A percentile compares a stretch with the other conserved stretches of the same genome.
Evolutionary conservation across 129 eudicot species (phyloP).

Genomic region (Flaveria bidentis): DNA sequence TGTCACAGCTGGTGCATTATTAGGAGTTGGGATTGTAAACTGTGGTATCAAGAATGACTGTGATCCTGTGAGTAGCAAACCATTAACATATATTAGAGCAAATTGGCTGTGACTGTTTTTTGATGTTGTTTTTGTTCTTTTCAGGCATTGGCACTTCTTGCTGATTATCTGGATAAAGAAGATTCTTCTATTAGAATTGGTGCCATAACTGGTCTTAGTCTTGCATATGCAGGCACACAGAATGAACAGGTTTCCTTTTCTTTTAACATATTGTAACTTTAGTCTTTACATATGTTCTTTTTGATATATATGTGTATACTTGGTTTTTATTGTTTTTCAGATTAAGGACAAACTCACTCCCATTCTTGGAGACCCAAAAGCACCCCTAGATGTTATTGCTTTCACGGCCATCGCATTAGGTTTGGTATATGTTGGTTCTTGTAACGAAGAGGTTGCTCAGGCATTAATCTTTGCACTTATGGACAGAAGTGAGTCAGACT

Average conservation of each 20-base stretch:
- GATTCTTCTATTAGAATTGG: conserved; percentile 86
- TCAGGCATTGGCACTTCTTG: conserved; percentile 94
- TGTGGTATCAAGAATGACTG: conserved; percentile 88
- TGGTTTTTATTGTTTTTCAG: conserved; percentile 40
- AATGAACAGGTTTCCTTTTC: conserved; percentile 65
- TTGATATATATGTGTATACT: not conserved
- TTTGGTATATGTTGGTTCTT: conserved; percentile 89
- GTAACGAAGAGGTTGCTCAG: conserved; percentile 94
- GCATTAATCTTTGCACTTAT: conserved; percentile 87
- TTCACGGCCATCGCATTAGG: conserved; percentile 87
- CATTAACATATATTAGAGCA: not conserved
- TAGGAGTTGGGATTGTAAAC: conserved; percentile 95
- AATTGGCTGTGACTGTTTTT: not conserved
- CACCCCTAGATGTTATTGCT: conserved; percentile 87
- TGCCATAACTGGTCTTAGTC: conserved; percentile 92
- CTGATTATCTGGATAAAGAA: conserved; percentile 84
- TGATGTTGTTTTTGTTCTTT: not conserved
- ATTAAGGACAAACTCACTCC: conserved; percentile 68
- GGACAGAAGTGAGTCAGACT: conserved; percentile 87
- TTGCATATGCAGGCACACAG: conserved; percentile 89
- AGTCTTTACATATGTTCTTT: not conserved
- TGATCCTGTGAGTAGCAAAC: conserved; percentile 69
- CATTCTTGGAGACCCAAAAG: conserved; percentile 73
- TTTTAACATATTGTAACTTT: not conserved
- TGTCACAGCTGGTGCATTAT: conserved; percentile 82